phyloP scores from a whole-genome alignment of 2,329 filamentous ascomycete genomes.

The Phyllosticta citriasiana region DNA sequence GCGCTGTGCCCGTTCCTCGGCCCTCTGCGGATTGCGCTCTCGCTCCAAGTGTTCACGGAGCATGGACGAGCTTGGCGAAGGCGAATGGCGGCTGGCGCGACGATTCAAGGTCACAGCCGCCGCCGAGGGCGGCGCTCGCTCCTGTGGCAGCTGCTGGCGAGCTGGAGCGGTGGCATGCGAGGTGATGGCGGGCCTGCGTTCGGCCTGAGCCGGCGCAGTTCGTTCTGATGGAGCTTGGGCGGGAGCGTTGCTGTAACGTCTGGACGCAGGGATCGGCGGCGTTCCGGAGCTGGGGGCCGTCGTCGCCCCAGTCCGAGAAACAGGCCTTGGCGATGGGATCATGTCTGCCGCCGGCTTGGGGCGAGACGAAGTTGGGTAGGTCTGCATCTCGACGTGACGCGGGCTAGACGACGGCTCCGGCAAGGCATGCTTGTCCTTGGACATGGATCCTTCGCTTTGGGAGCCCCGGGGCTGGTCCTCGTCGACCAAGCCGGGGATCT shows the following conservation, averaged over 20 bases:
- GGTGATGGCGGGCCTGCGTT: slow-evolving; percentile 35
- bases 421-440: neutral
- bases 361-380: neutral
- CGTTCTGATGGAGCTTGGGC: slow-evolving; percentile 21
- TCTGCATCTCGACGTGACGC: slow-evolving; percentile 1
- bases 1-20: slow-evolving; percentile 27
- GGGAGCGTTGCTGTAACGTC: slow-evolving; percentile 24
- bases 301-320: neutral
- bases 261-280: neutral
- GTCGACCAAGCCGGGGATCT: slow-evolving; percentile 71
- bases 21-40: slow-evolving; percentile 31
- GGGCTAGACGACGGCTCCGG: neutral
- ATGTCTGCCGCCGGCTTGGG: slow-evolving; percentile 2
- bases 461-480: slow-evolving; percentile 50
- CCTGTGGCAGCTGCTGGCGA: slow-evolving; percentile 28
- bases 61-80: slow-evolving; percentile 35
- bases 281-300: neutral
- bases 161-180: slow-evolving; percentile 37
- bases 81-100: slow-evolving; percentile 45
- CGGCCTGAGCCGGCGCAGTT: slow-evolving; percentile 19
- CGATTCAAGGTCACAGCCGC: slow-evolving; percentile 45
- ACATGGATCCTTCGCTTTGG: neutral
- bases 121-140: slow-evolving; percentile 24
- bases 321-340: slow-evolving; percentile 2
- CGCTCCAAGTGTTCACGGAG: slow-evolving; percentile 39